Conservation (phyloP, 176 grass and related monocot species). For the Calamus simplicifolius region DNA sequence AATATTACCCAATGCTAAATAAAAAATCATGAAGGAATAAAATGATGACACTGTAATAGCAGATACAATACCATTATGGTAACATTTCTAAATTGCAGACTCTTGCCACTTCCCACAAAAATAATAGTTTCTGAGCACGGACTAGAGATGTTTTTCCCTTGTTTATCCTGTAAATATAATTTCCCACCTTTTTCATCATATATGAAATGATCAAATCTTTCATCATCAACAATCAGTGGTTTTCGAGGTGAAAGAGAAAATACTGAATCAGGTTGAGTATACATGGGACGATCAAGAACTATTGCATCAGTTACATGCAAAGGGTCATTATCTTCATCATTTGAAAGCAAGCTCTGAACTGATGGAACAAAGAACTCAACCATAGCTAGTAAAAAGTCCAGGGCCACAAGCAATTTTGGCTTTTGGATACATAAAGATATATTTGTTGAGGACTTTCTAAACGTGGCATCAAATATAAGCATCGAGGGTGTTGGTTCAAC, state of each 20-base stretch:
- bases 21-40: constrained; percentile 1
- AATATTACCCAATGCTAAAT: constrained; percentile 21
- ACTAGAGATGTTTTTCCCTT: constrained; percentile 46
- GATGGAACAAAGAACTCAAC: constrained; percentile 95
- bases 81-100: constrained; percentile 77
- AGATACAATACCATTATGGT: constrained; percentile 74
- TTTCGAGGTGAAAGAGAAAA: constrained; percentile 73
- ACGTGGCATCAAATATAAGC: constrained; percentile 83
- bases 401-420: constrained; percentile 88
- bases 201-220: constrained; percentile 76
- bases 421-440: constrained; percentile 72
- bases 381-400: constrained; percentile 84
- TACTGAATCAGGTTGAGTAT: constrained; percentile 48
- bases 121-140: constrained; percentile 70
- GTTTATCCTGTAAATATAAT: constrained; percentile 68
- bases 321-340: constrained; percentile 67
- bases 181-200: constrained; percentile 95
- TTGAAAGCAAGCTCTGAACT: constrained; percentile 56
- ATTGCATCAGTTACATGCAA: constrained; percentile 51
- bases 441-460: constrained; percentile 50
- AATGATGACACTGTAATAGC: constrained; percentile 20
- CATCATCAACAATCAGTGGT: constrained; percentile 85
- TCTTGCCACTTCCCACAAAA: constrained; percentile 66
- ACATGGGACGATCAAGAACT: constrained; percentile 60
- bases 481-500: constrained; percentile 75